Evolutionary conservation across 2,329 filamentous ascomycete genomes (phyloP), one percentile per base, ranked within the genome.

Genomic region (Botryotinia globosa): DNA sequence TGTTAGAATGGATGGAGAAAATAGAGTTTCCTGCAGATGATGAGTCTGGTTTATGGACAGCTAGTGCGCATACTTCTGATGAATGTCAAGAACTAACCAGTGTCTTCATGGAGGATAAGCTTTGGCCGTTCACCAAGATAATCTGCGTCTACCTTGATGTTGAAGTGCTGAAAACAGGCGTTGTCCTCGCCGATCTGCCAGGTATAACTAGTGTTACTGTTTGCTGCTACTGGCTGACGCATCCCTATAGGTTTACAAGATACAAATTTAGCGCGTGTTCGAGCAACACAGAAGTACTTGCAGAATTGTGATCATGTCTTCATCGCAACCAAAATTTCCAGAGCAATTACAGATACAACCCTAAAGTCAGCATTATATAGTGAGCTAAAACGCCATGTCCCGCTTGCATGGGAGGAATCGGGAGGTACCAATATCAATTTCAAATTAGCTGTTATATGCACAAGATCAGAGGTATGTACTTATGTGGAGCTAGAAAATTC

Each of bases 211-310:
- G 25, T 54, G 25, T 54, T n/a, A n/a, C 3, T 16, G 1, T 3
- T 54, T 54, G 48, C 3, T 54, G 12, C 5, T 5, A 54, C 48
- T 54, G 48, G 48, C 48, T 54, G 18, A 29, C 34, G 34, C 8
- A 39, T 22, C 34, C 14, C 12, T 61, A 25, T 62, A 76, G 80
- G 77, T n/a, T 75, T 82, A 5, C 79, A 81, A 66, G 80, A 83
- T 71, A 81, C 81, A 1, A 82, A 82, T 73, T 65, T 82, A 48
- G 81, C 81, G 20, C 77, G 81, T 73, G 79, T 82, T 3, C 74
- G 77, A 71, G 78, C 78, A 10, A 82, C 81, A n/a, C 78, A 82
- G 54, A 78, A 78, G 34, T 82, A 82, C 68, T 54, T 54, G 25
- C 48, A 54, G 48, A 79, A 77, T 39, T 82, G 81, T 75, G 79